These are phyloP conservation scores for Selaginella tamariscina DNA, from an alignment of 75 land plant genomes.

Conservation along the genomic window DNA sequence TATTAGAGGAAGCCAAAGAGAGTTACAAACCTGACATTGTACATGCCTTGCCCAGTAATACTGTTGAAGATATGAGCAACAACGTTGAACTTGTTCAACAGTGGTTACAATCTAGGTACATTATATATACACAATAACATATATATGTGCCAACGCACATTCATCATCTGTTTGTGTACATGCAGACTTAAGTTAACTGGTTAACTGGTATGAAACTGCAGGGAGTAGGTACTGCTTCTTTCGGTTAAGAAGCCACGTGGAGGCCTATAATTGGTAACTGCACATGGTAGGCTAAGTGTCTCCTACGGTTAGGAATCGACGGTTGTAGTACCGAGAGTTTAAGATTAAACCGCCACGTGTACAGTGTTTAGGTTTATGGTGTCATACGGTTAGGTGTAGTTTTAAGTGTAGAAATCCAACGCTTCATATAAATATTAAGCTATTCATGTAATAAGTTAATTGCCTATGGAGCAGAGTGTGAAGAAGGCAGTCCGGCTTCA, in stretches of 20 bases:
- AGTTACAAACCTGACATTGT: conserved; percentile 62
- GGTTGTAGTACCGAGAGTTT: neutral
- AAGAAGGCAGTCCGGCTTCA: neutral
- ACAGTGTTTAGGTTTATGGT: no score
- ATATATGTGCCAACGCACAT: neutral
- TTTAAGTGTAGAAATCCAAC: neutral
- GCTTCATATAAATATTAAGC: neutral
- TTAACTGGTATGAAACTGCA: neutral
- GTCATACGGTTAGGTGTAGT: no score
- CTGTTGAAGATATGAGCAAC: conserved; percentile 58
- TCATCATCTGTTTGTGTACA: no score
- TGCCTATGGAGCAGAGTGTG: neutral
- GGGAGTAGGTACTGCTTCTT: neutral
- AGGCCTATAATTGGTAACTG: neutral
- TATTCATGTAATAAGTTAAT: neutral
- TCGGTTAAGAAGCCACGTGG: neutral
- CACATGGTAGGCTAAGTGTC: neutral
- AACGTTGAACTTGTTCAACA: conserved; percentile 52
- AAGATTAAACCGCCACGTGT: no score
- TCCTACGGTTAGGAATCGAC: neutral
- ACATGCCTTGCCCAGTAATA: conserved; percentile 46
- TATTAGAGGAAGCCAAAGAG: conserved; percentile 73
- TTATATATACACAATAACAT: no score
- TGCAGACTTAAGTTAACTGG: no score
- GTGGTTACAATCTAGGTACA: conserved; percentile 67